A percentile compares a stretch with the other conserved stretches of the same genome.
Evolutionary conservation across 371 early-diverging fungal genomes (phyloP).

Genomic region (Mucor racemosus): DNA sequence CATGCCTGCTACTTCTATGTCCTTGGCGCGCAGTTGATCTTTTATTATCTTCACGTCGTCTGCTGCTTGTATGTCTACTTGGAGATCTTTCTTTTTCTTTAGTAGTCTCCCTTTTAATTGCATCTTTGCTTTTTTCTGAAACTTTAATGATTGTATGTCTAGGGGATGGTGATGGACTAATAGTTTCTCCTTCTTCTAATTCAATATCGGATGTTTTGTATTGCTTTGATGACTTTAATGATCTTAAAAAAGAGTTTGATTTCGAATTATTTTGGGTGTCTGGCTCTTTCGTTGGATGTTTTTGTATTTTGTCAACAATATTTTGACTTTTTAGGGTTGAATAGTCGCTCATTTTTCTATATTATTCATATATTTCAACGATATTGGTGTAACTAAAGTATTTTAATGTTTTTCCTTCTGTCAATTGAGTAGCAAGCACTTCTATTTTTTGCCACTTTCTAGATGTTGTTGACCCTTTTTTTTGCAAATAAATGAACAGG

Average conservation of each 20-base stretch:
- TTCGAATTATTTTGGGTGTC: constrained; percentile 11
- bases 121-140: not conserved
- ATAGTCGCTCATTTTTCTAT: not conserved
- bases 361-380: not conserved
- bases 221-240: constrained; percentile 1
- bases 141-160: not conserved
- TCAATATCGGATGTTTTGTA: constrained; percentile 21
- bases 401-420: not conserved
- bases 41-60: constrained; percentile 1
- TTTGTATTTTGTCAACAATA: not conserved
- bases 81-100: not conserved
- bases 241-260: constrained; percentile 5
- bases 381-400: not conserved
- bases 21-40: not conserved
- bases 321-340: not conserved
- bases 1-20: not conserved
- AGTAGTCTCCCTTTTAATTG: not conserved
- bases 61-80: not conserved
- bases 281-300: not conserved
- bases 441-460: not conserved
- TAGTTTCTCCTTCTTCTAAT: constrained; percentile 34
- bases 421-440: not conserved
- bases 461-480: not conserved
- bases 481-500: not conserved
- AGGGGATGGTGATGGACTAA: constrained; percentile 33